Evolutionary conservation across 2,329 filamentous ascomycete genomes (phyloP), one percentile per base, ranked within the genome.

Genomic region (Phyllosticta citribraziliensis): DNA sequence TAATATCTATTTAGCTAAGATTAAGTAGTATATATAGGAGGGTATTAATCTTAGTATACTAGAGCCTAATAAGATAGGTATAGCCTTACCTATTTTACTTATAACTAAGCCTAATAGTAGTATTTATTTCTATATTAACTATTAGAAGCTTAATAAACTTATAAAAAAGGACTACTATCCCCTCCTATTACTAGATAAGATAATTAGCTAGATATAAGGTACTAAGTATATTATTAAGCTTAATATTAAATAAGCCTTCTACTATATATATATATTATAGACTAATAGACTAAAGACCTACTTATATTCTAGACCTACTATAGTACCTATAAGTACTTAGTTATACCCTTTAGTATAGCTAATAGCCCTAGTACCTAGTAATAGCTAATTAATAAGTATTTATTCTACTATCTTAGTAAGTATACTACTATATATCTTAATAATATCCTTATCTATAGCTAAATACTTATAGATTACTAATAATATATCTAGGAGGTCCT

Each of bases 371-470:
- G n/a, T 5, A 60, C 60, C n/a, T 66, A 64, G 25, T 65, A 64
- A 51, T 5, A 22, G 10, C 60, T 59, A 55, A 66, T 67, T 56
- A 65, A 67, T 62, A 60, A 61, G 25, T 52, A 58, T 3, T 50
- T 66, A 59, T 55, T 14, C 17, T 24, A 59, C 3, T 60, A 61
- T 55, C 11, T 66, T 22, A 33, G 65, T 60, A 62, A 62, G 19
- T 61, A 64, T 50, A 60, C 53, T 64, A 65, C 62, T 24, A 33
- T 58, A 10, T 67, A 65, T 53, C 30, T 65, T 63, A 52, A 65
- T 57, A 62, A 66, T 60, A 63, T 66, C n/a, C 40, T 66, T 55
- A 64, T 66, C 27, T 66, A 59, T 17, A 27, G 40, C 24, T 58
- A 54, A 33, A 64, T 55, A 14, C 14, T 55, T 4, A 10, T 52